Evolutionary conservation across 1,139 yeast species (phyloP), one percentile per base, ranked within the genome.

Genomic region (Suhomyces bokatorum): DNA sequence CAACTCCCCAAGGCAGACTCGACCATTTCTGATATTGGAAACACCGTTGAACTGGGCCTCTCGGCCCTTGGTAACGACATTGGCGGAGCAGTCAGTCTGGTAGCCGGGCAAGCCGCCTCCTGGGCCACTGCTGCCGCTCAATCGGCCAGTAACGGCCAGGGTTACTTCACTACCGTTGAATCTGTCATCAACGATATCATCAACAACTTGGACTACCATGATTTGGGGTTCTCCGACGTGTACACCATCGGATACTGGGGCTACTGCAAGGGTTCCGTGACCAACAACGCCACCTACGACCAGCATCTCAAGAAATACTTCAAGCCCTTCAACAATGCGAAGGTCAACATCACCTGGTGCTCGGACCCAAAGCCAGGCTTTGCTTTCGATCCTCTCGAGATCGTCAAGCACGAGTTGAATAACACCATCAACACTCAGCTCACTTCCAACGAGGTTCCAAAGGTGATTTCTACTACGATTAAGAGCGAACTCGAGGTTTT

Each of bases 211-310:
- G 46, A 44, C 28, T 53, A 54, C 27, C 44, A 55, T 6, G 64
- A 61, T 33, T 57, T 80, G 37, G 87, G 88, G 1, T 64, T 85
- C 28, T 69, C 86, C 6, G 81, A 80, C 40, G 78, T 81, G 24
- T 85, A 85, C 59, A 73, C 83, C 13, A 67, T 85, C 34, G 81
- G 89, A 38, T 73, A 77, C 59, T 85, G 90, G 81, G 91, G 90
- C 28, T 86, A 84, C 66, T 87, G 95, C 63, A 69, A 75, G 54
- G 93, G 91, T 20, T 46, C 50, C 3, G 53, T 57, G 26, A 50
- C 55, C 16, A 35, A 27, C 13, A 34, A 44, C 12, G 36, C 42
- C 20, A 48, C 53, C 14, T 45, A 46, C 31, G 47, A 51, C 29
- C 30, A 35, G 6, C 47, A 49, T 14, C 39, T 53, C 20, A 55